A percentile compares a stretch with the other conserved stretches of the same genome.
Evolutionary conservation across 2,329 filamentous ascomycete species (phyloP).

Genomic region (Aspergillus pseudoterreus): DNA sequence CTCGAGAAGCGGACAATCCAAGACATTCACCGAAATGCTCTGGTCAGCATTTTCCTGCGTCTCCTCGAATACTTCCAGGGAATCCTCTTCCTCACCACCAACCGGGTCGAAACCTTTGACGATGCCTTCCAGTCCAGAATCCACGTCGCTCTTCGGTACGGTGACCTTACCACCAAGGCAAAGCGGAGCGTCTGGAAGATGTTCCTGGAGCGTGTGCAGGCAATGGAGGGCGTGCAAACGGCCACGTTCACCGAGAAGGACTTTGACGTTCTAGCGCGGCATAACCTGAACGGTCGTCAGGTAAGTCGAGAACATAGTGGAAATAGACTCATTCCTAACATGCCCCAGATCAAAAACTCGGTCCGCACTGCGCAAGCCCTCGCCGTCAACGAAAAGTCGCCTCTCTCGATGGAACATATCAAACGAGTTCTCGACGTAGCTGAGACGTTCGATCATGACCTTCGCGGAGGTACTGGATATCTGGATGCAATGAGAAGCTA

Average conservation of each 20-base stretch:
- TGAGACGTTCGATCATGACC: constrained; percentile 75
- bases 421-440: constrained; percentile 78
- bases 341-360: constrained; percentile 75
- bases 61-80: constrained; percentile 90
- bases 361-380: constrained; percentile 79
- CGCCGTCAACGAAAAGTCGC: constrained; percentile 68
- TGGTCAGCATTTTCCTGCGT: constrained; percentile 83
- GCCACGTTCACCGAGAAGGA: constrained; percentile 56
- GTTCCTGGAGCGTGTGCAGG: constrained; percentile 70
- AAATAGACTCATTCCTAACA: constrained; percentile 1
- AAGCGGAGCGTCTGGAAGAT: constrained; percentile 78
- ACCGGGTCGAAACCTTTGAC: constrained; percentile 81
- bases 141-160: constrained; percentile 79
- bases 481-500: constrained; percentile 83
- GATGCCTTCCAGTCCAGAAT: constrained; percentile 87
- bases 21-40: constrained; percentile 78
- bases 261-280: constrained; percentile 61
- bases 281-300: constrained; percentile 67
- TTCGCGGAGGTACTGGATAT: constrained; percentile 77
- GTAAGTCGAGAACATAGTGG: constrained; percentile 35
- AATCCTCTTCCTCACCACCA: constrained; percentile 85
- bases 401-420: constrained; percentile 75
- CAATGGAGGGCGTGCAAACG: constrained; percentile 57
- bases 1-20: constrained; percentile 78
- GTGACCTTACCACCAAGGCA: constrained; percentile 67